These are phyloP conservation scores for Apophysomyces variabilis DNA, from an alignment of 371 early-diverging fungal species.

Conservation along the genomic window DNA sequence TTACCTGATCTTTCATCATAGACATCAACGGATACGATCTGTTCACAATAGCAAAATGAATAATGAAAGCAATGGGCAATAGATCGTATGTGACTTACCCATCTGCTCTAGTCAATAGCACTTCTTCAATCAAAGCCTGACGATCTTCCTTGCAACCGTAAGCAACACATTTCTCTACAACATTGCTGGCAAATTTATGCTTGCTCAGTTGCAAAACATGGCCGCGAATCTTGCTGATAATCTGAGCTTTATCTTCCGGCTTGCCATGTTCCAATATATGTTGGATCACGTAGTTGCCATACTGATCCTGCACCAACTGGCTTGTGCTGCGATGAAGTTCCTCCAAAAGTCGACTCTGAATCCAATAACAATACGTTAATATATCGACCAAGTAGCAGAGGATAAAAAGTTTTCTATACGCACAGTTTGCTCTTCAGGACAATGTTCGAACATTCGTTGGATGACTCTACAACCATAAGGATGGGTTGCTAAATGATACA, in stretches of 20 bases:
- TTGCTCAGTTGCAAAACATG: conserved; percentile 88
- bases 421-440: conserved; percentile 83
- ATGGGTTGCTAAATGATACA: conserved; percentile 95
- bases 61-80: background rate
- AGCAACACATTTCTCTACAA: conserved; percentile 95
- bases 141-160: conserved; percentile 76
- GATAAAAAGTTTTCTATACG: conserved; percentile 14
- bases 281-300: conserved; percentile 99
- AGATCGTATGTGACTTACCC: conserved; percentile 47
- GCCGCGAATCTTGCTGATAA: conserved; percentile 91
- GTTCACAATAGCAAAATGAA: conserved; percentile 13
- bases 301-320: conserved; percentile 97
- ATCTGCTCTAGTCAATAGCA: conserved; percentile 68
- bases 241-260: conserved; percentile 78
- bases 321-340: conserved; percentile 92
- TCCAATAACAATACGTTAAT: too few species aligned
- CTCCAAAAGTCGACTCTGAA: conserved; percentile 75
- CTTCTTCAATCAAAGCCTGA: conserved; percentile 86
- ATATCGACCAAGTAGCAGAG: background rate
- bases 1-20: conserved; percentile 96
- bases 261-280: conserved; percentile 97
- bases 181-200: conserved; percentile 99
- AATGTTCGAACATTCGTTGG: conserved; percentile 99
- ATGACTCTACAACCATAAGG: conserved; percentile 99
- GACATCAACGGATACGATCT: conserved; percentile 82